Conservation (phyloP, 2,329 filamentous ascomycete genomes). For the Exophiala calicioides region DNA sequence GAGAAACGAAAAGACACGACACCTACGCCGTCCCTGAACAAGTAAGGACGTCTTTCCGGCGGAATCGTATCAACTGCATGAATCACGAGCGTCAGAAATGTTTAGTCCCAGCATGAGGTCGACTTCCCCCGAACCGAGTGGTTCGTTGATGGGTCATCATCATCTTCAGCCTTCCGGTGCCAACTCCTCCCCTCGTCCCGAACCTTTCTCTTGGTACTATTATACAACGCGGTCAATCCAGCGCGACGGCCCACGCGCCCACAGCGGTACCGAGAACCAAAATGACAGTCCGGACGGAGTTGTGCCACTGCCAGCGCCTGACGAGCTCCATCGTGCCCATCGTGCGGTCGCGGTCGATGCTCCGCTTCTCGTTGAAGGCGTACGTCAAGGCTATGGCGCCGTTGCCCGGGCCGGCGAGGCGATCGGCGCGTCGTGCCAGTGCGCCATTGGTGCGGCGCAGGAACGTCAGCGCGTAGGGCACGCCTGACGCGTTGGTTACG, state of each 20-base stretch:
- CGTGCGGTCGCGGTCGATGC: conserved; percentile 15
- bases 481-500: conserved; percentile 18
- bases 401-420: conserved; percentile 11
- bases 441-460: conserved; percentile 26
- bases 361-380: conserved; percentile 21
- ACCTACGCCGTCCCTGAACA: no score
- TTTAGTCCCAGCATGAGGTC: no score
- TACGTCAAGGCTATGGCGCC: conserved; percentile 18
- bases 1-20: no score
- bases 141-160: background rate
- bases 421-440: conserved; percentile 15
- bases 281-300: conserved; percentile 17
- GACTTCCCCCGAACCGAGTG: no score
- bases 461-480: conserved; percentile 25
- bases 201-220: no score
- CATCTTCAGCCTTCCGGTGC: no score
- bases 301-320: conserved; percentile 24
- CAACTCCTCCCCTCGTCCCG: no score
- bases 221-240: conserved; percentile 6
- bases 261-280: conserved; percentile 18
- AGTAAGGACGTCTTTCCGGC: no score
- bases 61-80: no score
- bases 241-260: conserved; percentile 16
- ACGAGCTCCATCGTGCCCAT: conserved; percentile 12
- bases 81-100: no score